These are phyloP conservation scores for Ophiostoma sp. DNA, from an alignment of 2,329 filamentous ascomycete genomes.

Conservation along the genomic window DNA sequence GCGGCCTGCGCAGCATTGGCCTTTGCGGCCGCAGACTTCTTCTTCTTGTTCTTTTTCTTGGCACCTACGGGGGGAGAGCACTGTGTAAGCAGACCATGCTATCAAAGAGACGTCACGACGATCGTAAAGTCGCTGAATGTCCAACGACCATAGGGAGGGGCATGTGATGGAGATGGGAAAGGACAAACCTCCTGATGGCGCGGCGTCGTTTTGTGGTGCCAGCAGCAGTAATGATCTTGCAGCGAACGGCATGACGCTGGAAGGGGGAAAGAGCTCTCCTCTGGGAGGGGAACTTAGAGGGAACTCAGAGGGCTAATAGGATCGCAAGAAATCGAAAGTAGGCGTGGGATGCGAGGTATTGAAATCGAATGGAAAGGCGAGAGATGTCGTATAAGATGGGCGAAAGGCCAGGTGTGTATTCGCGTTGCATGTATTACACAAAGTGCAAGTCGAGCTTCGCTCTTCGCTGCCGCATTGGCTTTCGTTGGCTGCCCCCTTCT, in stretches of 20 bases:
- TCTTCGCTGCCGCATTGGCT: constrained; percentile 15
- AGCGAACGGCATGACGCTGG: constrained; percentile 27
- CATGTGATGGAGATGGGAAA: background rate
- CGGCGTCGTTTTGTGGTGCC: constrained; percentile 26
- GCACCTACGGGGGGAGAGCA: constrained; percentile 38
- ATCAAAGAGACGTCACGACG: background rate
- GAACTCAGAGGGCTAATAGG: background rate
- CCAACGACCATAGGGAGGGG: background rate
- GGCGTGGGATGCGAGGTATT: background rate
- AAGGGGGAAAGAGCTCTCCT: constrained; percentile 10
- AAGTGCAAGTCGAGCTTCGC: background rate
- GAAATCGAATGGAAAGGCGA: background rate
- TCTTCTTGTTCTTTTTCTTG: constrained; percentile 62
- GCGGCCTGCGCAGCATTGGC: constrained; percentile 31
- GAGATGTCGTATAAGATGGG: background rate
- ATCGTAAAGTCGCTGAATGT: background rate
- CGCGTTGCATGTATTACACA: background rate
- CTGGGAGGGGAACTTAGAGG: background rate
- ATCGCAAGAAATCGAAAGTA: background rate
- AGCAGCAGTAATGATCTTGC: constrained; percentile 20
- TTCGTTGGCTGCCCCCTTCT: background rate
- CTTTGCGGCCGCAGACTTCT: constrained; percentile 54
- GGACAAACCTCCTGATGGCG: constrained; percentile 26
- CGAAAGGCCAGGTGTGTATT: constrained; percentile 23
- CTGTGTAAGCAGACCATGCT: background rate